Evolutionary conservation across 2,329 filamentous ascomycete genomes (phyloP), one percentile per base, ranked within the genome.

Genomic region (Blumeriella jaapii): DNA sequence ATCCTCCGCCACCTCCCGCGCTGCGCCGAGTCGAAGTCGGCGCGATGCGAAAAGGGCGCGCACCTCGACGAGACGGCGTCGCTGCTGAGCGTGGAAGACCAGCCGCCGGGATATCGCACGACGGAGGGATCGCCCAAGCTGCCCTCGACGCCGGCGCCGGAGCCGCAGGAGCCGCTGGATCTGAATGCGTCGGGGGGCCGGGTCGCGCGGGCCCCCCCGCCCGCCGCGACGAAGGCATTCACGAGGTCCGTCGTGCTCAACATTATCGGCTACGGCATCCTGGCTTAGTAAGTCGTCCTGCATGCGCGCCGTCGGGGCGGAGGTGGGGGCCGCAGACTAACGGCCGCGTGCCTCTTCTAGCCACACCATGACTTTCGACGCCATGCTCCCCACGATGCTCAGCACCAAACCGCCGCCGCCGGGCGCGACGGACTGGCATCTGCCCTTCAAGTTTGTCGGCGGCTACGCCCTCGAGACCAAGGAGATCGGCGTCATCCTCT

Each of bases 321-420:
- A n/a, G n/a, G n/a, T n/a, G n/a, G n/a, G n/a, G n/a, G n/a, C n/a
- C n/a, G n/a, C n/a, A n/a, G n/a, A 39, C 48, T 55, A 41, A 55
- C 46, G 11, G 20, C 20, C 20, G 20, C 20, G 6, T 6, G 29
- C 30, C 40, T 40, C 29, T 38, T 53, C 25, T 52, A 94, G 87
- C 63, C 89, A 96, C 62, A 95, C 89, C 9, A 95, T 98, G 61
- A 93, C 87, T 0, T 91, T 93, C 50, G 91, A 98, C 59, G 83
- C 94, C 54, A 71, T 96, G 31, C 78, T 96, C 49, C 89, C 91
- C 0, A 82, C 95, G 2, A 85, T 98, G 49, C 74, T 98, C 61
- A 52, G 48, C 11, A 49, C 45, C 6, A 34, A n/a, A n/a, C 41
- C 25, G 13, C 28, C 11, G 17, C 46, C 45, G 51, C 55, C 69